Percentiles rank a stretch among this genome's conserved stretches.
These are phyloP conservation scores for Typha latifolia DNA, from an alignment of 176 grass and related monocot genomes.

Conservation along the genomic window DNA sequence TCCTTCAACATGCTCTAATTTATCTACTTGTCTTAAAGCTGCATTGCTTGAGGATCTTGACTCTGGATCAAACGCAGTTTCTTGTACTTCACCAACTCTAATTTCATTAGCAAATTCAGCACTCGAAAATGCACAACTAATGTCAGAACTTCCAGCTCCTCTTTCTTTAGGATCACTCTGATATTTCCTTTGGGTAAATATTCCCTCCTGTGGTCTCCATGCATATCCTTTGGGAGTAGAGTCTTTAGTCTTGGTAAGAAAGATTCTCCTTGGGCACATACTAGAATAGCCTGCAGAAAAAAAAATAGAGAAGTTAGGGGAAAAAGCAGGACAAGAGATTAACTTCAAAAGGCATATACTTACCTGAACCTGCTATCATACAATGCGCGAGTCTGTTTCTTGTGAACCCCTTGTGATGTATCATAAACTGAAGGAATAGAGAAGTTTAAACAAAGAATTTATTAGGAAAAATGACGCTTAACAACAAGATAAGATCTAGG, in stretches of 20 bases:
- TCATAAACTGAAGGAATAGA: constrained; percentile 26
- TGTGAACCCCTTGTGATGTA: constrained; percentile 32
- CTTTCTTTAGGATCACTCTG: constrained; percentile 12
- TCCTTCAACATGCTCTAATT: constrained; percentile 5
- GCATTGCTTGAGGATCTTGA: constrained; percentile 9
- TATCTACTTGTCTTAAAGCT: constrained; percentile 1
- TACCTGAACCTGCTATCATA: constrained; percentile 59
- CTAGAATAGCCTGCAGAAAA: constrained; percentile 39
- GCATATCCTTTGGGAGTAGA: constrained; percentile 32
- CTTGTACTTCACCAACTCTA: constrained; percentile 1
- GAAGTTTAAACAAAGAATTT: neutral
- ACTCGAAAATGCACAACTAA: too few relatives aligned
- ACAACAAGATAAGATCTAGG: neutral
- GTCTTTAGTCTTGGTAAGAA: constrained; percentile 38
- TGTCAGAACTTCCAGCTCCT: too few relatives aligned
- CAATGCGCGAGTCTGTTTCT: constrained; percentile 36
- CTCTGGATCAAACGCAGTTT: constrained; percentile 8
- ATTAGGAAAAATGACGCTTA: constrained; percentile 3
- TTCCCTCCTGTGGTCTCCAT: constrained; percentile 20
- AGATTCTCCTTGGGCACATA: constrained; percentile 42
- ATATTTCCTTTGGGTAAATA: constrained; percentile 24
- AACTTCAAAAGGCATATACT: constrained; percentile 13
- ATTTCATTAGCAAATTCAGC: too few relatives aligned
- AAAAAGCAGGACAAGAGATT: constrained; percentile 4
- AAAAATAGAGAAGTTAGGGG: constrained; percentile 23